Evolutionary conservation across 495 filamentous ascomycete genomes (phyloP), one percentile per base, ranked within the genome.

Genomic region (Cetradonia linearis): DNA sequence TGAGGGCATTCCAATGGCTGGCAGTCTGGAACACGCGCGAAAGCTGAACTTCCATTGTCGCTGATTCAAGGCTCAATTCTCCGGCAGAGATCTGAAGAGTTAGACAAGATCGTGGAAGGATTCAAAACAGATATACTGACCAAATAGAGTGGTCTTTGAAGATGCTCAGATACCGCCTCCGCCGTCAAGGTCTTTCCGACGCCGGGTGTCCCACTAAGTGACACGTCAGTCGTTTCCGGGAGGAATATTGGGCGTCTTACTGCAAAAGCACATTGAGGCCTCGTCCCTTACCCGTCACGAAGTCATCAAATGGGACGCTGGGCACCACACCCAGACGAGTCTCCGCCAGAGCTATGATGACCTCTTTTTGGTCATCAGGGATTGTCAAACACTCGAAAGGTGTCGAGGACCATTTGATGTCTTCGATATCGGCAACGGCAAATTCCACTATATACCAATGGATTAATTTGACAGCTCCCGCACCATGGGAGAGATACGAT

Each of bases 1-100:
- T 68, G 1, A 73, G 31, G 7, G 70, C 68, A 10, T 73, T 69
- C 44, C 67, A 72, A 27, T 57, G 13, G 40, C 20, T 58, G 23
- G 36, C 20, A 52, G 36, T 58, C 27, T 58, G 31, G 55, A 58
- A 58, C 5, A 58, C 31, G 31, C 20, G 31, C n/a, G 33, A 58
- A 58, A 58, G 34, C 55, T 58, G 31, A 30, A 58, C 30, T 48
- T 58, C 55, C 33, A 58, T 48, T 34, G 48, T 50, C 14, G 18
- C 58, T 64, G 58, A 55, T 33, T 44, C 27, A 40, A 28, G 40
- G 8, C 18, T 16, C 28, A 66, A 59, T 55, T 67, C 62, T 33
- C 65, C 42, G 49, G 38, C 44, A 59, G 65, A 67, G 47, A 67
- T 62, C 38, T 67, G 14, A 47, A 62, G 34, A 44, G 48, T 61